phyloP scores from a whole-genome alignment of 345 rosid genomes.

The Psidium guajava region DNA sequence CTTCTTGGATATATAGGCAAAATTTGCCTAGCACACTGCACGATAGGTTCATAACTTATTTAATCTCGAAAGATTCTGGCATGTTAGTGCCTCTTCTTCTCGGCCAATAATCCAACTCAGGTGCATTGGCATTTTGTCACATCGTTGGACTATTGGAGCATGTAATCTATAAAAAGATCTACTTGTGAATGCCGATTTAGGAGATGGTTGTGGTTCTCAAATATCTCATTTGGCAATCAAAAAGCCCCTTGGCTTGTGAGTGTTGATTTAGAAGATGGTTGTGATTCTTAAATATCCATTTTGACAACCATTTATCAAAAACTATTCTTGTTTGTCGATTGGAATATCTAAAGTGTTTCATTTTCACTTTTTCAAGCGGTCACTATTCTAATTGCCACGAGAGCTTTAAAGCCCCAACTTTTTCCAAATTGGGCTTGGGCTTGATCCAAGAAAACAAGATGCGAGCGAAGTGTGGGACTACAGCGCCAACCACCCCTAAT shows the following conservation, averaged over 20 bases:
- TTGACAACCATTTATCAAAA: background rate
- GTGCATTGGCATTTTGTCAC: background rate
- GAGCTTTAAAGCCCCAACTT: too few species aligned
- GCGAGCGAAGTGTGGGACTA: too few species aligned
- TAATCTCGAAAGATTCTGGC: background rate
- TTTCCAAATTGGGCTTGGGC: too few species aligned
- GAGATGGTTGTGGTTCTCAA: background rate
- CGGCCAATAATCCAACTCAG: background rate
- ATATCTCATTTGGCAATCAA: background rate
- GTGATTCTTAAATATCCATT: background rate
- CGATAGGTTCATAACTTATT: fast-evolving
- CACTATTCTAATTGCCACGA: too few species aligned
- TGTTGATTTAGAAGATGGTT: background rate
- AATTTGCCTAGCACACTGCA: background rate
- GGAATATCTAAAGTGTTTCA: too few species aligned
- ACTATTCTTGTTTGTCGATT: background rate
- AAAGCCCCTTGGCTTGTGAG: background rate
- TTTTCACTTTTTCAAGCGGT: too few species aligned
- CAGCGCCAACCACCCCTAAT: too few species aligned
- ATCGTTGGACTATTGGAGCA: background rate
- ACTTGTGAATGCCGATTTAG: background rate
- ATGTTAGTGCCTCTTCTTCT: background rate
- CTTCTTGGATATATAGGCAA: background rate
- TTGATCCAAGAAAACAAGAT: too few species aligned
- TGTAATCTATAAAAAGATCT: fast-evolving